These are phyloP conservation scores for Cercospora canescens DNA, from an alignment of 2,329 filamentous ascomycete genomes.

Conservation along the genomic window DNA sequence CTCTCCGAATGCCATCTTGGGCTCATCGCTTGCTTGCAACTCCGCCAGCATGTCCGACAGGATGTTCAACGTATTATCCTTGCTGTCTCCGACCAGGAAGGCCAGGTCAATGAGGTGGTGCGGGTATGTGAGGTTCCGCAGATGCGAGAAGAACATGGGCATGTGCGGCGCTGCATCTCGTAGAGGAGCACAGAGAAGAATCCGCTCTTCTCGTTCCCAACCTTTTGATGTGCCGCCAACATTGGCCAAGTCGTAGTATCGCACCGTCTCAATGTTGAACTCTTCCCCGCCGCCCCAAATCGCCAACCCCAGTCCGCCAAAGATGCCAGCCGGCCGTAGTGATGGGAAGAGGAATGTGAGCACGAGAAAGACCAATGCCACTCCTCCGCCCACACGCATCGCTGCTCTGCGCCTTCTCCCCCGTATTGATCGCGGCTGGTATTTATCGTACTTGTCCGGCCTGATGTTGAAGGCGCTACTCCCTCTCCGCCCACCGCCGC, in stretches of 20 bases:
- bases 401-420: constrained; percentile 69
- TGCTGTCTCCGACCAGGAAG: constrained; percentile 95
- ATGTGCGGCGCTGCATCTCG: constrained; percentile 90
- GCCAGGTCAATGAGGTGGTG: constrained; percentile 95
- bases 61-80: constrained; percentile 80
- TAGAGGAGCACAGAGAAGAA: constrained; percentile 89
- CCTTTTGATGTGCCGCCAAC: constrained; percentile 88
- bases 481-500: constrained; percentile 51
- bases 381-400: constrained; percentile 62
- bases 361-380: constrained; percentile 59
- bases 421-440: constrained; percentile 78
- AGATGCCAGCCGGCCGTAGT: constrained; percentile 59
- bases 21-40: constrained; percentile 77
- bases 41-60: constrained; percentile 74
- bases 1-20: constrained; percentile 84
- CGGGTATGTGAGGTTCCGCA: constrained; percentile 94
- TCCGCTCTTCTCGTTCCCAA: constrained; percentile 95
- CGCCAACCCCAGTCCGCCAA: constrained; percentile 65
- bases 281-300: constrained; percentile 57
- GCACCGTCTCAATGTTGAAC: constrained; percentile 86
- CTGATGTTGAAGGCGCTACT: constrained; percentile 66
- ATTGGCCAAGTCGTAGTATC: constrained; percentile 93
- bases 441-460: constrained; percentile 77
- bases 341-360: constrained; percentile 76
- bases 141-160: constrained; percentile 97